A percentile compares a stretch with the other conserved stretches of the same genome.
These are phyloP conservation scores for Hevea brasiliensis DNA, from an alignment of 345 rosid genomes.

Conservation along the genomic window DNA sequence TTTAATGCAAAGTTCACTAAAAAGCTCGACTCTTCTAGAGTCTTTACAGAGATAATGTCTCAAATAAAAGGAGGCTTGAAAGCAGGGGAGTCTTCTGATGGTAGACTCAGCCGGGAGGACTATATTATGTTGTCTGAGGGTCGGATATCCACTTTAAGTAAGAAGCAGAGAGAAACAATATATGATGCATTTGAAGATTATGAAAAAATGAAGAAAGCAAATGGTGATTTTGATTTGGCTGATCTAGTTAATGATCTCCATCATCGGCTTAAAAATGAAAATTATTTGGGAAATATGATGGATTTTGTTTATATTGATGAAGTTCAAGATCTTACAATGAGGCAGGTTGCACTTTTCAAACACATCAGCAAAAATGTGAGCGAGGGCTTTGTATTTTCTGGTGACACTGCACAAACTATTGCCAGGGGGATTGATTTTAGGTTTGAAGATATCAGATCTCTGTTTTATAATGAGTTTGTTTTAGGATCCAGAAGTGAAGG, in stretches of 20 bases:
- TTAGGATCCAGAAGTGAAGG: conserved; percentile 14
- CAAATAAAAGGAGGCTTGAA: conserved; percentile 48
- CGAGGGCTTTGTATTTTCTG: conserved; percentile 55
- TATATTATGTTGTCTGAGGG: conserved; percentile 39
- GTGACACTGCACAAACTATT: conserved; percentile 55
- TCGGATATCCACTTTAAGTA: conserved; percentile 38
- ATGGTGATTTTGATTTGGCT: conserved; percentile 53
- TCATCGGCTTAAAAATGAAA: conserved; percentile 30
- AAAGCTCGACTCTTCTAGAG: conserved; percentile 46
- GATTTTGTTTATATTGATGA: conserved; percentile 61
- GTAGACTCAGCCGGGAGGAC: conserved; percentile 35
- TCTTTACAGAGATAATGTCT: conserved; percentile 56
- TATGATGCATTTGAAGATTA: conserved; percentile 45
- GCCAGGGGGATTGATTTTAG: conserved; percentile 51
- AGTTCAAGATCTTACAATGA: conserved; percentile 63
- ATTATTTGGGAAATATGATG: conserved; percentile 34
- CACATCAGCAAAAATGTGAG: conserved; percentile 38
- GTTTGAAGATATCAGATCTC: conserved; percentile 48
- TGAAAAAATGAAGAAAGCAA: conserved; percentile 43
- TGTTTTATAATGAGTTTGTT: conserved; percentile 48
- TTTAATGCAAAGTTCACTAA: conserved; percentile 36
- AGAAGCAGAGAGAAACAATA: conserved; percentile 28
- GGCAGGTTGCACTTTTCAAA: conserved; percentile 52
- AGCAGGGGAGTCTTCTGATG: conserved; percentile 25
- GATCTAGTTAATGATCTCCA: conserved; percentile 63